phyloP scores from a whole-genome alignment of 192 early-diverging fungal species.

The Coemansia sp. region DNA sequence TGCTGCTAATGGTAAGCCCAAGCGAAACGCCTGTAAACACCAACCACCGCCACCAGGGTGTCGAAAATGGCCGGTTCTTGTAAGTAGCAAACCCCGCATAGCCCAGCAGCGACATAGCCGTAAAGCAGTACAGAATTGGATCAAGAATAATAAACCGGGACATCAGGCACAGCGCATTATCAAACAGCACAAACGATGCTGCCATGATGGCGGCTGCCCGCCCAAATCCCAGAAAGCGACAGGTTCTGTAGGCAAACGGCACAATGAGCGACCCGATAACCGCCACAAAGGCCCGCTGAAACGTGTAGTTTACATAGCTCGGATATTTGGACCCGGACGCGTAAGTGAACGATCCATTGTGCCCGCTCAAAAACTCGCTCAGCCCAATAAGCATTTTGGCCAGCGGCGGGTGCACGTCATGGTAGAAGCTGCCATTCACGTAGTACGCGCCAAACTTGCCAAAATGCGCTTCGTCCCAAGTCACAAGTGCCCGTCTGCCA shows the following conservation, averaged over 20 bases:
- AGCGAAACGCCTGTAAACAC: conserved; percentile 59
- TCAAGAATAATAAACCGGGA: conserved; percentile 70
- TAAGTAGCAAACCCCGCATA: conserved; percentile 57
- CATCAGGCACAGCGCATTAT: conserved; percentile 62
- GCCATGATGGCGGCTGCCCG: conserved; percentile 46
- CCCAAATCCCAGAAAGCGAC: conserved; percentile 55
- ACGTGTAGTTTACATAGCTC: conserved; percentile 55
- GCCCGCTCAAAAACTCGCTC: conserved; percentile 59
- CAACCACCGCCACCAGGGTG: conserved; percentile 65
- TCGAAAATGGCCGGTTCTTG: conserved; percentile 53
- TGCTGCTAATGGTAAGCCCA: conserved; percentile 70
- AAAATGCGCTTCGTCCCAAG: conserved; percentile 95
- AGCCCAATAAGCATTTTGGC: conserved; percentile 73
- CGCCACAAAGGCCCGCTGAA: conserved; percentile 62
- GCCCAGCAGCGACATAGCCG: conserved; percentile 55
- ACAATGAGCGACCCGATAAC: conserved; percentile 62
- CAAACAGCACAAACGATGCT: conserved; percentile 65
- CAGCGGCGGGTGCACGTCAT: conserved; percentile 97
- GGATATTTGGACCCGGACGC: conserved; percentile 61
- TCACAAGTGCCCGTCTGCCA: conserved; percentile 53
- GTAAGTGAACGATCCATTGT: conserved; percentile 66
- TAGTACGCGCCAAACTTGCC: conserved; percentile 96
- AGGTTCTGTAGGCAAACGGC: conserved; percentile 67
- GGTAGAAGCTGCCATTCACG: conserved; percentile 89
- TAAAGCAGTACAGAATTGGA: conserved; percentile 71